phyloP scores from a whole-genome alignment of 108 stramenopile species.

The Craspedostauros australis region DNA sequence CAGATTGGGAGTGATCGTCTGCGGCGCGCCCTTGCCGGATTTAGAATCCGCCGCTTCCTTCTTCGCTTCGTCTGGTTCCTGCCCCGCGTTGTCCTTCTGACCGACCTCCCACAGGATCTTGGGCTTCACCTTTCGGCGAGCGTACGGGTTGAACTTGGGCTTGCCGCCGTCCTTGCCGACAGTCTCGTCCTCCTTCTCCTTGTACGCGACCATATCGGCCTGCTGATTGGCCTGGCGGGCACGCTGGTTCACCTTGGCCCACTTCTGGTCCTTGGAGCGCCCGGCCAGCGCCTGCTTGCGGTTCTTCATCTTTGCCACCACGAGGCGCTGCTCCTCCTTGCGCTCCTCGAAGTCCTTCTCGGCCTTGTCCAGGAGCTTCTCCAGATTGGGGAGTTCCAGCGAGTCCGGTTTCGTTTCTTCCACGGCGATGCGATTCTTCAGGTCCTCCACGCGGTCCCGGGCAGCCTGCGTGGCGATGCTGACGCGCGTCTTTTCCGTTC shows the following conservation, averaged over 20 bases:
- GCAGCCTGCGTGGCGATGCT: constrained; percentile 76
- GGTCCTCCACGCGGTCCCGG: constrained; percentile 47
- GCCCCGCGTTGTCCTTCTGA: constrained; percentile 36
- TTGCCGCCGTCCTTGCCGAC: constrained; percentile 37
- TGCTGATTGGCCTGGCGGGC: constrained; percentile 59
- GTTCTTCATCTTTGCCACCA: constrained; percentile 47
- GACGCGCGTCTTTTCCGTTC: constrained; percentile 65
- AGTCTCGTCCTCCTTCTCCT: constrained; percentile 36
- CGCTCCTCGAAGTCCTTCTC: constrained; percentile 39
- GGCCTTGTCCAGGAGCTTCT: constrained; percentile 40
- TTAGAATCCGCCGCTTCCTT: constrained; percentile 14
- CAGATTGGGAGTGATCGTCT: constrained; percentile 20
- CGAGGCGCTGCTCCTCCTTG: constrained; percentile 36
- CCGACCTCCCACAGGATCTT: constrained; percentile 89
- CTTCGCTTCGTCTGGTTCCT: constrained; percentile 31
- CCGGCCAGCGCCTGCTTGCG: constrained; percentile 44
- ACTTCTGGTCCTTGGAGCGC: constrained; percentile 59
- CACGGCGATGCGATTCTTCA: constrained; percentile 33
- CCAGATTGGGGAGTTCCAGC: constrained; percentile 15
- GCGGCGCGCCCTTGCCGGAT: too few relatives aligned
- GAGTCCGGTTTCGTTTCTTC: constrained; percentile 24
- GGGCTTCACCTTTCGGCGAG: constrained; percentile 81
- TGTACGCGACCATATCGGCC: constrained; percentile 63
- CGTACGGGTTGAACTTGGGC: constrained; percentile 66
- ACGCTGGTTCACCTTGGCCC: constrained; percentile 83